These are phyloP conservation scores for Globisporangium uncinulatum DNA, from an alignment of 352 stramenopile species.

Conservation along the genomic window DNA sequence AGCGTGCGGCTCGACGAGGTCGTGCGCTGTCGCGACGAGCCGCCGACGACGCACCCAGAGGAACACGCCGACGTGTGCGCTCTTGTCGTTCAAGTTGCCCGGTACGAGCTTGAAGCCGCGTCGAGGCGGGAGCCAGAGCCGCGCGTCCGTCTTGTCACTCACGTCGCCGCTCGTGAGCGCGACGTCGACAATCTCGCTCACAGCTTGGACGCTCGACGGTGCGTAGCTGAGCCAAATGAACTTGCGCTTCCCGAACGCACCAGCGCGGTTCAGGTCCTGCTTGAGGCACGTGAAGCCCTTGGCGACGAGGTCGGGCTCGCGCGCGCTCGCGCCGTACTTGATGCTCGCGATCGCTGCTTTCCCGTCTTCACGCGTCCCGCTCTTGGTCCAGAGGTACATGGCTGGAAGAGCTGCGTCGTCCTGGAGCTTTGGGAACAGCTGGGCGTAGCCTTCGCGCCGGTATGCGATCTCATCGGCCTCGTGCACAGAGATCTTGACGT, in stretches of 20 bases:
- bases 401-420: constrained; percentile 28
- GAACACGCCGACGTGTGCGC: constrained; percentile 44
- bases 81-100: constrained; percentile 68
- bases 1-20: constrained; percentile 47
- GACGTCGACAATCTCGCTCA: constrained; percentile 61
- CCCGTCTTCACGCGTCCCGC: constrained; percentile 44
- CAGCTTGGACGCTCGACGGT: constrained; percentile 34
- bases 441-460: constrained; percentile 49
- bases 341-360: constrained; percentile 64
- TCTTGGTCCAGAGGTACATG: constrained; percentile 66
- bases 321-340: constrained; percentile 46
- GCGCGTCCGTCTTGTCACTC: constrained; percentile 56
- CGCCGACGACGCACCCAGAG: constrained; percentile 51
- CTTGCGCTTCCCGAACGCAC: constrained; percentile 64
- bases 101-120: constrained; percentile 70
- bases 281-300: constrained; percentile 74
- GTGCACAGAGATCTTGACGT: constrained; percentile 54
- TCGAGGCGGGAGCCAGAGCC: constrained; percentile 60
- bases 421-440: constrained; percentile 50
- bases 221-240: constrained; percentile 72
- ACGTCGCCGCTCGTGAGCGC: constrained; percentile 58
- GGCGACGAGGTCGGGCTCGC: constrained; percentile 67
- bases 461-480: constrained; percentile 56
- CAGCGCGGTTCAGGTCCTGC: constrained; percentile 59
- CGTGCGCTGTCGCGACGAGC: constrained; percentile 24